These are phyloP conservation scores for Ceratocystis destructans DNA, from an alignment of 2,329 filamentous ascomycete species.

Conservation along the genomic window DNA sequence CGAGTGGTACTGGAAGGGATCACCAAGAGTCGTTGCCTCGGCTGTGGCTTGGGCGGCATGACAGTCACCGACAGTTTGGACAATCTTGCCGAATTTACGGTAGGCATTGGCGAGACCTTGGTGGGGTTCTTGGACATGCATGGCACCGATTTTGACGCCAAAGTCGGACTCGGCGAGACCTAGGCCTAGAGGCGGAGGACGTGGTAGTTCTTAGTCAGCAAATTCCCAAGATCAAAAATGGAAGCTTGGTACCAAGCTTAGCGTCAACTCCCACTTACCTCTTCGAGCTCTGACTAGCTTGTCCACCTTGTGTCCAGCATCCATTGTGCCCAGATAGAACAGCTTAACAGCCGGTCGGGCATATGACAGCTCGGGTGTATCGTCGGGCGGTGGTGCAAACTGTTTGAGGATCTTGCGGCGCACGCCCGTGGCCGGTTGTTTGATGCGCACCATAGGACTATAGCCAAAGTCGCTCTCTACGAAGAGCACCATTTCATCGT, in stretches of 20 bases:
- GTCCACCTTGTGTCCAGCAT: constrained; percentile 93
- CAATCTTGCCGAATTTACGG: constrained; percentile 82
- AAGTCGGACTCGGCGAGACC: constrained; percentile 88
- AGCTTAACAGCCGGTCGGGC: constrained; percentile 84
- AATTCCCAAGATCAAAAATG: no score
- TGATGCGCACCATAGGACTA: constrained; percentile 86
- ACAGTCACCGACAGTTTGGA: constrained; percentile 87
- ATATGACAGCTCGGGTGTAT: constrained; percentile 85
- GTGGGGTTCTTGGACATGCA: constrained; percentile 85
- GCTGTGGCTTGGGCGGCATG: constrained; percentile 94
- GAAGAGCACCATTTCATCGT: constrained; percentile 95
- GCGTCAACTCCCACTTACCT: constrained; percentile 43
- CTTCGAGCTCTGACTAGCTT: constrained; percentile 81
- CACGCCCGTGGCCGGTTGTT: constrained; percentile 92
- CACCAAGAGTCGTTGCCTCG: constrained; percentile 86
- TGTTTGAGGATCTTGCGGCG: constrained; percentile 93
- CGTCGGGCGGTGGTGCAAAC: constrained; percentile 91
- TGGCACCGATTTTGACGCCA: constrained; percentile 72
- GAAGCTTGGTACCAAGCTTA: background rate
- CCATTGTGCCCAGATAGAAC: constrained; percentile 92
- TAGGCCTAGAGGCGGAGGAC: constrained; percentile 49
- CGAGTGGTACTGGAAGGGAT: constrained; percentile 88
- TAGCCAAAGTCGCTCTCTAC: constrained; percentile 99
- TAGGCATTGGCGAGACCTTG: constrained; percentile 78
- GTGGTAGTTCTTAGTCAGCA: constrained; percentile 20